Base-by-base conservation (phyloP, 2,329 filamentous ascomycete species). In the Hansfordia pulvinata region DNA sequence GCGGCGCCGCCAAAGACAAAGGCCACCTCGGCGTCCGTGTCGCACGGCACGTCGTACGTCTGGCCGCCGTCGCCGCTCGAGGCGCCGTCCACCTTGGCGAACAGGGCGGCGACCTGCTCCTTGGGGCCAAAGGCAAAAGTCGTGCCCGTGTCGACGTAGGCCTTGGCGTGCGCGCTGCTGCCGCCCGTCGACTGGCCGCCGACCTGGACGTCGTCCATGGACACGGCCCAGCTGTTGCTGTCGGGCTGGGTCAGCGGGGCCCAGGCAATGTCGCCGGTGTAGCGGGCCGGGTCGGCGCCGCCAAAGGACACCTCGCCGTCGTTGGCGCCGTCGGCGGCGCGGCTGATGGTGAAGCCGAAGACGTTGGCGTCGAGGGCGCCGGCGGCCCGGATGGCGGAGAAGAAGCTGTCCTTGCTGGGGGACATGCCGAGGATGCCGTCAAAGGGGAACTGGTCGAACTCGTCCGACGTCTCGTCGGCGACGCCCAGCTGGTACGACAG, bases 81-180 rank as follows among this genome's bases (percentile, higher is more conserved):
- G 2, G 73, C 70, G 9, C 67, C 73, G 0, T 76, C 68, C 19
- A 93, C 73, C 17, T 71, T 52, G 17, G 60, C 56, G 52, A 92
- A 82, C 6, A 93, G 44, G 8, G 64, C 60, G 23, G 65, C 59
- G 2, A 83, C 79, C 40, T 85, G 75, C 3, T 56, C 54, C 1
- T 62, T 52, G 1, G 83, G 80, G 5, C 81, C 70, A 35, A 93
- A 74, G 16, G 84, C 68, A 46, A 77, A 90, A 0, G 76, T 81
- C 0, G 84, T 90, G 26, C 84, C 84, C 0, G 81, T 85, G 50
- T 93, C 85, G 38, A 93, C 76, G 45, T 85, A 83, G n/a, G n/a
- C n/a, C n/a, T n/a, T n/a, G 17, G 76, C 80, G 2, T 60, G 58
- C 25, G 62, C 49, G 19, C 55, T 57, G 8, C 64, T 69, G 19